Conservation (phyloP, 768 basidiomycete species). For the Mycena floridula region DNA sequence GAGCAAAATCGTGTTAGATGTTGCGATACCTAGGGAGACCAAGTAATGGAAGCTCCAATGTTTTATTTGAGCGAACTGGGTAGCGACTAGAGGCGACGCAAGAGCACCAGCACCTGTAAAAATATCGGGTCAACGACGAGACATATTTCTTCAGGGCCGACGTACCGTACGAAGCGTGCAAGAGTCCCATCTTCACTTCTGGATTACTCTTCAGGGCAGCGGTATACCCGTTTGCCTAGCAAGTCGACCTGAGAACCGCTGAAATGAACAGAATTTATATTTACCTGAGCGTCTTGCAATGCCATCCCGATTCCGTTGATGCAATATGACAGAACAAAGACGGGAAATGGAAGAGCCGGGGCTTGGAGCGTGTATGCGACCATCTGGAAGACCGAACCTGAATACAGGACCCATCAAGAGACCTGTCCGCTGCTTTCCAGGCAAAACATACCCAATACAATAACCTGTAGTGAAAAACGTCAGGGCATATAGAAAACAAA, state of each 20-base stretch:
- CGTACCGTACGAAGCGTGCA: conserved; percentile 40
- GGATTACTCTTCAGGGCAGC: conserved; percentile 34
- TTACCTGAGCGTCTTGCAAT: conserved; percentile 21
- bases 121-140: background rate
- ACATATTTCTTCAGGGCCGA: background rate
- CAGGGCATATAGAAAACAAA: background rate
- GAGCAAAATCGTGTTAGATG: conserved; percentile 36
- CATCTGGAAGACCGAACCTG: conserved; percentile 4
- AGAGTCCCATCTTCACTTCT: conserved; percentile 38
- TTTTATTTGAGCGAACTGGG: conserved; percentile 44
- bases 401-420: background rate
- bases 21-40: conserved; percentile 42
- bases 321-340: conserved; percentile 32
- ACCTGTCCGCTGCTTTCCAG: background rate
- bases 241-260: conserved; percentile 31
- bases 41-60: conserved; percentile 58
- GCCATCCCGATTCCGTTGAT: conserved; percentile 26
- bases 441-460: conserved; percentile 5
- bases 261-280: conserved; percentile 21
- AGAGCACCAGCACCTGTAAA: conserved; percentile 38
- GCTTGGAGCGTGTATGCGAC: conserved; percentile 18
- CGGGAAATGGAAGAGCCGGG: conserved; percentile 48
- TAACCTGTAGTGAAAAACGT: conserved; percentile 3
- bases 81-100: conserved; percentile 49
- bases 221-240: conserved; percentile 45